Base-by-base conservation (phyloP, 208 protist genomes). In the Leishmania guyanensis region DNA sequence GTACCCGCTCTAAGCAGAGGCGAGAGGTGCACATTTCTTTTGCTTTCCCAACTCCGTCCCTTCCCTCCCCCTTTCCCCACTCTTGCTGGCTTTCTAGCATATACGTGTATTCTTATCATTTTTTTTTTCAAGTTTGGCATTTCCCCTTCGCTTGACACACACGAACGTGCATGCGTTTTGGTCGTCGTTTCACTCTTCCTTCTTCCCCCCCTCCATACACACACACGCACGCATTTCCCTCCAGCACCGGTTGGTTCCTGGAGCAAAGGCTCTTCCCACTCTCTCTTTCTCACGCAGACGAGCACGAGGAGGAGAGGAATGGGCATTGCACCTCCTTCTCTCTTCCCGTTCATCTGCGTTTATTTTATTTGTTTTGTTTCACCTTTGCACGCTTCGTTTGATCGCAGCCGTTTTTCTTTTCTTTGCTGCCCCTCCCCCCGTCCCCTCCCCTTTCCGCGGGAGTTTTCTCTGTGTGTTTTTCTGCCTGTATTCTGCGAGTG, bases 21-120 rank as follows among this genome's bases (percentile, higher is more conserved):
- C 22, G 12, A n/a, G 26, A 70, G 39, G 48, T 53, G 26, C 68
- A 58, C 75, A 64, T 51, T 6, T 79, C 54, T 83, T 46, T 50
- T 70, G n/a, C 20, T 14, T 54, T 58, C 51, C 53, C 17, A 60
- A 36, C n/a, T 3, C 36, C 17, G 16, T 62, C 46, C 50, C 43
- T 10, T 48, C 48, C 48, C 77, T 62, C 51, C 17, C 10, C n/a
- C 9, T 48, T 53, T 60, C 51, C 36, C 1, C 26, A 3, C 20
- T 62, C 8, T 54, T 10, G 20, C 43, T 80, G 6, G 60, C n/a
- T 33, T 69, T 3, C 29, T 69, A 43, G 9, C 64, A 39, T 12
- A 20, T 20, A 43, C 64, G 22, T 5, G 29, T 14, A n/a, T 68
- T 68, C 33, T 20, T 39, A 36, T 68, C 8, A 22, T 70, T 71